A percentile compares a stretch with the other conserved stretches of the same genome.
Evolutionary conservation across 129 eudicot genomes (phyloP).

Genomic region (Mikania micrantha): DNA sequence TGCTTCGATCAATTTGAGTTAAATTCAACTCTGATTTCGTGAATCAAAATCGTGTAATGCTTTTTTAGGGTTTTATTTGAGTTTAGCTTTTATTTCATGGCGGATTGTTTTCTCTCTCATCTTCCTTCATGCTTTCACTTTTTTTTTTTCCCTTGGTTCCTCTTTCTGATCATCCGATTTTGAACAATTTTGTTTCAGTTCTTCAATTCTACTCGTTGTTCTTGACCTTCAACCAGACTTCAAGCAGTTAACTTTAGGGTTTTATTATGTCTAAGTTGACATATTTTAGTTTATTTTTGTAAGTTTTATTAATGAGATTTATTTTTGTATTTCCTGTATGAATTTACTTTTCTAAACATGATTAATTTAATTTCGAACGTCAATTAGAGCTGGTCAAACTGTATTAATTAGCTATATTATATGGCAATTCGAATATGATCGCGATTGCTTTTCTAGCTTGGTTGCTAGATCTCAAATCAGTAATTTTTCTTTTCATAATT

Average conservation of each 20-base stretch:
- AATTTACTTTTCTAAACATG: neutral
- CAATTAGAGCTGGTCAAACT: neutral
- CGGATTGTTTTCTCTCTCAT: neutral
- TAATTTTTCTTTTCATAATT: neutral
- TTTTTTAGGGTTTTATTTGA: neutral
- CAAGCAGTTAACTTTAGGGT: conserved; percentile 12
- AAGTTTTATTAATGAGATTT: neutral
- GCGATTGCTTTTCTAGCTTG: neutral
- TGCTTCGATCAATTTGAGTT: conserved; percentile 14
- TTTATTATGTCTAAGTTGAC: conserved; percentile 4
- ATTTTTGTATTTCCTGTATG: neutral
- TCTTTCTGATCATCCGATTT: neutral
- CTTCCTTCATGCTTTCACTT: neutral
- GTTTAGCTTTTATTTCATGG: conserved; percentile 1
- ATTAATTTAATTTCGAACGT: neutral
- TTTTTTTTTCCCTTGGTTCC: neutral
- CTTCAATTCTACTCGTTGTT: neutral
- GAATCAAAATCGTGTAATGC: neutral
- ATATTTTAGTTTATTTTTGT: neutral
- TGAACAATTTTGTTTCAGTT: neutral
- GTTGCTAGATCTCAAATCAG: neutral
- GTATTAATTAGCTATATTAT: neutral
- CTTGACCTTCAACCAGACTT: neutral
- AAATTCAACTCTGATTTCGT: neutral
- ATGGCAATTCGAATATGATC: neutral